Conservation (phyloP, 2,329 filamentous ascomycete species). For the Calonectria ilicicola region DNA sequence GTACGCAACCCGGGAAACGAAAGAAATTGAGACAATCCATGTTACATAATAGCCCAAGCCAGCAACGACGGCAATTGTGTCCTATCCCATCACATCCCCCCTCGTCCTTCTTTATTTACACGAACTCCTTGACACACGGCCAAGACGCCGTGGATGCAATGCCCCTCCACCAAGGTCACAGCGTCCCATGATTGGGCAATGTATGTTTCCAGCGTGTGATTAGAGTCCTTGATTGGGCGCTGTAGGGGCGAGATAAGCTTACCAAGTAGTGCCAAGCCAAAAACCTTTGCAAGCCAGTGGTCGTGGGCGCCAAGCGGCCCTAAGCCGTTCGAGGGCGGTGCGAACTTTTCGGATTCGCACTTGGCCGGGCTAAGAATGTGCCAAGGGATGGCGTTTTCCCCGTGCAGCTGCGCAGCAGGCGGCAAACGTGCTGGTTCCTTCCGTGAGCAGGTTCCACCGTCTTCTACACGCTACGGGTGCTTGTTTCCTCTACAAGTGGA, state of each 20-base stretch:
- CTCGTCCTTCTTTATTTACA: background rate
- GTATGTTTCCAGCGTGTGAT: background rate
- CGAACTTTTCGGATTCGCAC: background rate
- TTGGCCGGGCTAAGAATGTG: constrained; percentile 27
- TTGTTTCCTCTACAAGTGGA: background rate
- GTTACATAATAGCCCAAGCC: background rate
- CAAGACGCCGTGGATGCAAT: constrained; percentile 22
- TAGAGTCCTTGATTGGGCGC: constrained; percentile 23
- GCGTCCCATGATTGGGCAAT: constrained; percentile 28
- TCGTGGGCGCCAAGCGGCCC: constrained; percentile 11
- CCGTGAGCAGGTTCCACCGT: constrained; percentile 7
- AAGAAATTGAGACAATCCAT: background rate
- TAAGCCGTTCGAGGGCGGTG: constrained; percentile 30
- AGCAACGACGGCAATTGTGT: background rate
- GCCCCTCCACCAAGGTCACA: background rate
- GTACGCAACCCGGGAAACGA: background rate
- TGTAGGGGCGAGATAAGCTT: constrained; percentile 39
- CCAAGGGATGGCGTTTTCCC: constrained; percentile 13
- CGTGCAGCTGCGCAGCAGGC: constrained; percentile 9
- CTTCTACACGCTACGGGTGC: background rate
- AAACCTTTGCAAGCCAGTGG: constrained; percentile 36
- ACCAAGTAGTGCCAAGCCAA: constrained; percentile 29
- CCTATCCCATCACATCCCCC: background rate
- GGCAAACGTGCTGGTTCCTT: constrained; percentile 8
- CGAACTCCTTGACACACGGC: constrained; percentile 10